These are phyloP conservation scores for Porpolomopsis calyptriformis DNA, from an alignment of 768 basidiomycete genomes.

Conservation along the genomic window DNA sequence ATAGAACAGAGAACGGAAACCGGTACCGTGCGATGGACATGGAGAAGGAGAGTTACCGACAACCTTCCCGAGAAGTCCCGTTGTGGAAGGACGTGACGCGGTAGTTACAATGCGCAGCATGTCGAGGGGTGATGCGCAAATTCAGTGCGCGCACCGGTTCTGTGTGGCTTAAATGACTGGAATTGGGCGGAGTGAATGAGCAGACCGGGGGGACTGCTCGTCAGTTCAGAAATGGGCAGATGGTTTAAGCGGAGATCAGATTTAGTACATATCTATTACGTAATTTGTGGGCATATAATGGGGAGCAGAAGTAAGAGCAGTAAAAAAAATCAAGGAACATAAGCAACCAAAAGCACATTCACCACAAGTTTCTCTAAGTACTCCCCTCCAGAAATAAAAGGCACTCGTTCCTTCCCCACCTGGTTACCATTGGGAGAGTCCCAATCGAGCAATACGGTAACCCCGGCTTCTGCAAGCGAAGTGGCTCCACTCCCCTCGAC, in stretches of 20 bases:
- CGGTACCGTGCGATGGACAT: constrained; percentile 18
- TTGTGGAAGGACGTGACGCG: constrained; percentile 48
- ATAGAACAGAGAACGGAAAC: not conserved
- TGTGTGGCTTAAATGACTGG: not conserved
- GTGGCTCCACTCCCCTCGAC: constrained; percentile 65
- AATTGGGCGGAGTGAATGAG: not conserved
- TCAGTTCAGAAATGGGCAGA: not conserved
- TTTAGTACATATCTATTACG: too few relatives aligned
- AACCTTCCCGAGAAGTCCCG: constrained; percentile 62
- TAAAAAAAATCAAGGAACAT: constrained; percentile 53
- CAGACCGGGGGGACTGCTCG: not conserved
- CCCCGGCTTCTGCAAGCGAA: constrained; percentile 49
- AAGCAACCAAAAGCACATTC: constrained; percentile 64
- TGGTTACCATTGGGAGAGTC: constrained; percentile 16
- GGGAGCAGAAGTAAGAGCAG: too few relatives aligned
- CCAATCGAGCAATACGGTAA: constrained; percentile 37
- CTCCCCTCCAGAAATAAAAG: constrained; percentile 55
- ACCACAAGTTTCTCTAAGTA: constrained; percentile 59
- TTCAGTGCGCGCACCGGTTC: not conserved
- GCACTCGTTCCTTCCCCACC: constrained; percentile 57
- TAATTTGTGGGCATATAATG: too few relatives aligned
- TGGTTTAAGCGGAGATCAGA: not conserved
- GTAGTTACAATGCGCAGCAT: constrained; percentile 65
- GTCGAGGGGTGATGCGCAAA: not conserved
- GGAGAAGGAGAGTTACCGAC: constrained; percentile 35